Evolutionary conservation across 768 basidiomycete genomes (phyloP).

Genomic region (Trametes cinnabarina): DNA sequence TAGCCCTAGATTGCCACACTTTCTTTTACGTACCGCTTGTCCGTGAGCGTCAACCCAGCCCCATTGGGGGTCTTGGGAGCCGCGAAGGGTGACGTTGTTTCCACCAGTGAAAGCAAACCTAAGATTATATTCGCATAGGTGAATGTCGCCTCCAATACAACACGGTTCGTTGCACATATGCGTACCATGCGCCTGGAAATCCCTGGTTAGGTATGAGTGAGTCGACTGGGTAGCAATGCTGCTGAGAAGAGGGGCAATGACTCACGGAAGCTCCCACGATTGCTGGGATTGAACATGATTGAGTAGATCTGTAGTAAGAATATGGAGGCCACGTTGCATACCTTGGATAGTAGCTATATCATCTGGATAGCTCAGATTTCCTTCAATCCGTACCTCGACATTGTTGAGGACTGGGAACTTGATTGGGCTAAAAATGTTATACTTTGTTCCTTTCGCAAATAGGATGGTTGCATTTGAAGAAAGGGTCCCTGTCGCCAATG

Average conservation of each 20-base stretch:
- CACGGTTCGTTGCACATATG: not conserved
- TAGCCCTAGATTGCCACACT: no score
- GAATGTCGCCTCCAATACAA: no score
- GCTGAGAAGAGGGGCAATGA: not conserved
- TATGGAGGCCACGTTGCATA: slow-evolving; percentile 10
- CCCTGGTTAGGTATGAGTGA: slow-evolving; percentile 26
- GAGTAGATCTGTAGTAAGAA: not conserved
- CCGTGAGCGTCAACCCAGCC: slow-evolving; percentile 68
- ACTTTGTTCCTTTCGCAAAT: slow-evolving; percentile 54
- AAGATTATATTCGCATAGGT: no score
- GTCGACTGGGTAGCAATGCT: no score
- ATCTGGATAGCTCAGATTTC: slow-evolving; percentile 54
- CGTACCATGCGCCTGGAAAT: slow-evolving; percentile 47
- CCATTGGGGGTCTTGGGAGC: slow-evolving; percentile 53
- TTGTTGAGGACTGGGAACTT: slow-evolving; percentile 53
- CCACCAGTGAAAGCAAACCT: slow-evolving; percentile 59
- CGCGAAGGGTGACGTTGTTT: slow-evolving; percentile 56
- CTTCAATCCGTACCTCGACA: slow-evolving; percentile 55
- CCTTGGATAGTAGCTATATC: slow-evolving; percentile 53
- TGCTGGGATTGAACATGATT: not conserved
- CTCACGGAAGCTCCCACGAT: slow-evolving; percentile 44
- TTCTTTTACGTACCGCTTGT: slow-evolving; percentile 34
- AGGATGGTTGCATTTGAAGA: slow-evolving; percentile 45
- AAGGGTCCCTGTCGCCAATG: slow-evolving; percentile 38
- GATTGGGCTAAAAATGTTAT: slow-evolving; percentile 62